Percentiles rank a stretch among this genome's conserved stretches.
These are phyloP conservation scores for Pleurotus cornucopiae DNA, from an alignment of 768 basidiomycete genomes.

Conservation along the genomic window DNA sequence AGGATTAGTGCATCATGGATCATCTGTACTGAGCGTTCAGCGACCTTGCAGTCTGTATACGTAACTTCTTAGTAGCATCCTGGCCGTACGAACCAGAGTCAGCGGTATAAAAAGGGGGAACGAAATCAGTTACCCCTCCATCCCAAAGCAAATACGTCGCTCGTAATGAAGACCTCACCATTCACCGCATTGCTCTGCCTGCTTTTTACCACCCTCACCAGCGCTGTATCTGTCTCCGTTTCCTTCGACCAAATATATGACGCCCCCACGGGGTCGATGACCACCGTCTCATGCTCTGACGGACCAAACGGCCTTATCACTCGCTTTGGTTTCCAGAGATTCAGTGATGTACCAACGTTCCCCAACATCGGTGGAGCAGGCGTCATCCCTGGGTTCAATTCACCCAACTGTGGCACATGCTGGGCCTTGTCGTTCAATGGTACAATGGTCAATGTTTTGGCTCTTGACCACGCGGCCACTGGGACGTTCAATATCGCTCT, in stretches of 20 bases:
- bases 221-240: constrained; percentile 19
- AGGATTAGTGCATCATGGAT: not conserved
- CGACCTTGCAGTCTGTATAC: not conserved
- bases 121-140: not conserved
- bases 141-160: not conserved
- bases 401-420: constrained; percentile 52
- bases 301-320: constrained; percentile 48
- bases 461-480: constrained; percentile 42
- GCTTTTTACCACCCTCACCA: constrained; percentile 18
- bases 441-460: constrained; percentile 41
- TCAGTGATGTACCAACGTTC: constrained; percentile 51
- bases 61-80: not conserved
- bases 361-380: constrained; percentile 55
- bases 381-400: constrained; percentile 48
- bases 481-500: constrained; percentile 44
- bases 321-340: constrained; percentile 37
- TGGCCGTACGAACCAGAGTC: not conserved
- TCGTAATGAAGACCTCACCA: constrained; percentile 16
- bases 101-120: not conserved
- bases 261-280: constrained; percentile 30
- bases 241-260: constrained; percentile 53
- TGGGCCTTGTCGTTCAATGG: constrained; percentile 50
- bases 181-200: constrained; percentile 13
- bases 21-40: not conserved
- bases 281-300: constrained; percentile 41